Percentiles rank a stretch among this genome's conserved stretches.
Conservation (phyloP, 192 early-diverging fungal species). For the Phycomyces blakesleeanus region DNA sequence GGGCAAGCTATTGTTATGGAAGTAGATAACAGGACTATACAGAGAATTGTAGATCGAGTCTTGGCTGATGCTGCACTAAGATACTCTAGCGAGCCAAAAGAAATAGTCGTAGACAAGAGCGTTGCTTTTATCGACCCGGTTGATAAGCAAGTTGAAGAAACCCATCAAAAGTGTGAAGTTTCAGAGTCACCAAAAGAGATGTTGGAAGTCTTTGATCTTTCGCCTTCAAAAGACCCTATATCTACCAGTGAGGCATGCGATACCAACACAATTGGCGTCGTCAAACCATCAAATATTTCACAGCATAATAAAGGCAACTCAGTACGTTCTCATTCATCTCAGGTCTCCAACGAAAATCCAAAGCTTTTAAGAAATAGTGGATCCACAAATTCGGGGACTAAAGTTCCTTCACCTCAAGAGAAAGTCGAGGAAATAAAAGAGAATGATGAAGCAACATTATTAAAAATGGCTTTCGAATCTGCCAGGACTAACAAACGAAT, state of each 20-base stretch:
- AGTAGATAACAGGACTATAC: neutral
- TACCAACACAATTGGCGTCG: neutral
- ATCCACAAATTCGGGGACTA: neutral
- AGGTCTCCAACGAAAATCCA: neutral
- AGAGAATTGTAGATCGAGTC: neutral
- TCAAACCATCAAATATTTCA: neutral
- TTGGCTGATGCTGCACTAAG: neutral
- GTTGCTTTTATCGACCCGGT: neutral
- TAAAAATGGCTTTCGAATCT: neutral
- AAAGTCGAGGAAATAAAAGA: too few species aligned
- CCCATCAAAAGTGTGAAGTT: too few species aligned
- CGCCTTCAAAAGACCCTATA: neutral
- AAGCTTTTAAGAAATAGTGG: neutral
- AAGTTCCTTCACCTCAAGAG: too few species aligned
- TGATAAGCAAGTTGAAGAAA: neutral
- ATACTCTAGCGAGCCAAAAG: neutral
- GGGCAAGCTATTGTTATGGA: neutral
- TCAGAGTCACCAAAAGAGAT: too few species aligned
- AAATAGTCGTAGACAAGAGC: neutral
- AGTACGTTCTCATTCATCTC: neutral
- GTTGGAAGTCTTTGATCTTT: too few species aligned
- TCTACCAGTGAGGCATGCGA: neutral
- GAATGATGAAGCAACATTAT: too few species aligned
- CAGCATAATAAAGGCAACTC: neutral
- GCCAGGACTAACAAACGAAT: slow-evolving; percentile 11